phyloP scores from a whole-genome alignment of 2,329 filamentous ascomycete genomes.

The Cercospora brassicicola region DNA sequence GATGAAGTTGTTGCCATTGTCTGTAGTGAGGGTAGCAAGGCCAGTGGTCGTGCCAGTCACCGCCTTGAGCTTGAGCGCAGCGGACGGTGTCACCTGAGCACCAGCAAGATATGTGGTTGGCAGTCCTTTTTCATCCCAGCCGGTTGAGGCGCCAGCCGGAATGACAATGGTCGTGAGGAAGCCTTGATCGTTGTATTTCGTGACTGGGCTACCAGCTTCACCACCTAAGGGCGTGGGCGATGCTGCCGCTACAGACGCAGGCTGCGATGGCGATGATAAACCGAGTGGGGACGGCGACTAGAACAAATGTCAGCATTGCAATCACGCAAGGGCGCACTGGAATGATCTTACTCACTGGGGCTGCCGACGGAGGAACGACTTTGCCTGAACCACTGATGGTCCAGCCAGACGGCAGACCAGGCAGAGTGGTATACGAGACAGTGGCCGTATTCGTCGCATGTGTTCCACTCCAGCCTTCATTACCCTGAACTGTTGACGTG shows the following conservation, averaged over 20 bases:
- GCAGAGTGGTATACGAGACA: conserved; percentile 49
- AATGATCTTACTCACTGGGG: conserved; percentile 61
- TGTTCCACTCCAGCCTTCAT: conserved; percentile 65
- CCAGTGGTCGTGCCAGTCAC: conserved; percentile 13
- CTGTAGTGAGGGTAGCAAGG: conserved; percentile 22
- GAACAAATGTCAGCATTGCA: conserved; percentile 29
- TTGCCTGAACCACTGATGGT: conserved; percentile 75
- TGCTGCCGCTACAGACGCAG: conserved; percentile 46
- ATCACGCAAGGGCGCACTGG: conserved; percentile 31
- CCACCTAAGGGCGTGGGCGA: conserved; percentile 42
- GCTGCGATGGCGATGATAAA: conserved; percentile 55
- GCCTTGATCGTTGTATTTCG: conserved; percentile 51
- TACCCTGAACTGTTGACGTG: conserved; percentile 61
- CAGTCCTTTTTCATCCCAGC: conserved; percentile 51
- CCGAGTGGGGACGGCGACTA: conserved; percentile 49
- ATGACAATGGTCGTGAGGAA: conserved; percentile 52
- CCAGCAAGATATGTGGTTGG: conserved; percentile 41
- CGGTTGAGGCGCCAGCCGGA: conserved; percentile 42
- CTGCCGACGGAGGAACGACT: conserved; percentile 70
- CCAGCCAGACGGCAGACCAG: conserved; percentile 75
- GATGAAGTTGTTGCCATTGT: conserved; percentile 20
- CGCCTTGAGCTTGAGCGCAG: conserved; percentile 17
- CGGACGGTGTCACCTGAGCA: conserved; percentile 16
- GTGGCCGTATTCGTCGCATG: conserved; percentile 46
- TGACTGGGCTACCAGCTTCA: conserved; percentile 46